A percentile compares a stretch with the other conserved stretches of the same genome.
These are phyloP conservation scores for Paspalum notatum DNA, from an alignment of 176 grass and related monocot species.

Conservation along the genomic window DNA sequence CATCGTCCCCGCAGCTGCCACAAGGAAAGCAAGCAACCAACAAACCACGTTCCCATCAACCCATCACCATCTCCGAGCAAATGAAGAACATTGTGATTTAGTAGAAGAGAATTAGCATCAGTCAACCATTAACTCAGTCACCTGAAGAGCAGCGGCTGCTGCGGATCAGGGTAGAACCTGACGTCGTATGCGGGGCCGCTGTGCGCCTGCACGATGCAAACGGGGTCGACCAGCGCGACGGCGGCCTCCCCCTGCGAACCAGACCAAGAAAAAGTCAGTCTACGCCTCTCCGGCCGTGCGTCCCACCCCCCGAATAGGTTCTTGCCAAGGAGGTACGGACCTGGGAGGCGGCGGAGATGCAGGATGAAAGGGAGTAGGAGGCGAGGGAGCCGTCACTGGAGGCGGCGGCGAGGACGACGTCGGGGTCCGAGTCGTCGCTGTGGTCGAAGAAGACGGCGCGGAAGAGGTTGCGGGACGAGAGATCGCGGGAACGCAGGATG, in stretches of 20 bases:
- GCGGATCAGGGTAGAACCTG: slow-evolving; percentile 64
- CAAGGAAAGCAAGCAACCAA: slow-evolving; percentile 6
- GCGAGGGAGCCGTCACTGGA: slow-evolving; percentile 79
- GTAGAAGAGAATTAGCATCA: background rate
- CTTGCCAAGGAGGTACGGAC: background rate
- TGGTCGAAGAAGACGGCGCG: slow-evolving; percentile 71
- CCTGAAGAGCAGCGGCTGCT: slow-evolving; percentile 75
- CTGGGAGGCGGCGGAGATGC: slow-evolving; percentile 44
- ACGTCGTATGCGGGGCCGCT: slow-evolving; percentile 76
- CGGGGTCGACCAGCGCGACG: slow-evolving; percentile 42
- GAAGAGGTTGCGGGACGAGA: slow-evolving; percentile 76
- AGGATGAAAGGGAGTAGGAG: slow-evolving; percentile 68
- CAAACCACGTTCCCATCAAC: background rate
- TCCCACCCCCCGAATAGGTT: slow-evolving; percentile 5
- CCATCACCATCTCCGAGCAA: slow-evolving; percentile 5
- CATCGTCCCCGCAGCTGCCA: slow-evolving; percentile 78
- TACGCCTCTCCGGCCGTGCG: background rate
- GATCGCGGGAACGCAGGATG: slow-evolving; percentile 60
- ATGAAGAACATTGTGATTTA: background rate
- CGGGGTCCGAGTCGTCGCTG: slow-evolving; percentile 44
- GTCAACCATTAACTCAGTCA: slow-evolving; percentile 25
- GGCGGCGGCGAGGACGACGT: slow-evolving; percentile 64
- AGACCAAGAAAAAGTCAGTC: background rate
- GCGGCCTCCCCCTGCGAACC: slow-evolving; percentile 17
- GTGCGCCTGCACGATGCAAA: slow-evolving; percentile 74